Conservation (phyloP, 2,329 filamentous ascomycete species). For the Xylariales sp. region DNA sequence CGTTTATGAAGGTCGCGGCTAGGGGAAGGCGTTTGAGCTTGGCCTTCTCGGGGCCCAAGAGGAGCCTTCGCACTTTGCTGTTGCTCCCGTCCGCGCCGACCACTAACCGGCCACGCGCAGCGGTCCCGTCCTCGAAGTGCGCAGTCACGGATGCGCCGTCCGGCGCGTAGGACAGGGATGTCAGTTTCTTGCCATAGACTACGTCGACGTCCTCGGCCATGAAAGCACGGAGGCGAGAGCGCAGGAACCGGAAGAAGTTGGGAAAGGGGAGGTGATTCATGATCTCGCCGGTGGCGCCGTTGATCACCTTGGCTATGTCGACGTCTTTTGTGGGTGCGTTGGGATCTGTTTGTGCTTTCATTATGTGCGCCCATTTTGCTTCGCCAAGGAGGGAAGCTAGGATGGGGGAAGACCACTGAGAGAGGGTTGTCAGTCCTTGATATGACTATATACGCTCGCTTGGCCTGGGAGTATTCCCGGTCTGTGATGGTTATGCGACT, state of each 20-base stretch:
- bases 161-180: conserved; percentile 26
- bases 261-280: conserved; percentile 11
- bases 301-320: conserved; percentile 12
- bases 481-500: too few relatives aligned
- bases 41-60: conserved; percentile 25
- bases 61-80: conserved; percentile 22
- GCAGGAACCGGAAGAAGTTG: conserved; percentile 18
- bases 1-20: conserved; percentile 39
- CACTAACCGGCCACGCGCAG: conserved; percentile 22
- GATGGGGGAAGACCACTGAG: conserved; percentile 17
- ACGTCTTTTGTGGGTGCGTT: conserved; percentile 8
- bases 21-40: conserved; percentile 35
- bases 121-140: conserved; percentile 26
- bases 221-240: conserved; percentile 31
- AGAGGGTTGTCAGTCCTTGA: neutral
- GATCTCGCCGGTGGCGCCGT: conserved; percentile 19
- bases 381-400: conserved; percentile 16
- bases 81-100: conserved; percentile 30
- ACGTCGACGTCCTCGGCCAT: conserved; percentile 30
- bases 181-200: conserved; percentile 32
- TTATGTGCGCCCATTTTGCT: conserved; percentile 17
- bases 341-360: conserved; percentile 16
- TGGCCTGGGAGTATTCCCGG: too few relatives aligned
- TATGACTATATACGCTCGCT: too few relatives aligned
- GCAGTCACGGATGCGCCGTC: conserved; percentile 22